Evolutionary conservation across 2,329 filamentous ascomycete genomes (phyloP), one percentile per base, ranked within the genome.

Genomic region (Neophaeococcomyces aloes): DNA sequence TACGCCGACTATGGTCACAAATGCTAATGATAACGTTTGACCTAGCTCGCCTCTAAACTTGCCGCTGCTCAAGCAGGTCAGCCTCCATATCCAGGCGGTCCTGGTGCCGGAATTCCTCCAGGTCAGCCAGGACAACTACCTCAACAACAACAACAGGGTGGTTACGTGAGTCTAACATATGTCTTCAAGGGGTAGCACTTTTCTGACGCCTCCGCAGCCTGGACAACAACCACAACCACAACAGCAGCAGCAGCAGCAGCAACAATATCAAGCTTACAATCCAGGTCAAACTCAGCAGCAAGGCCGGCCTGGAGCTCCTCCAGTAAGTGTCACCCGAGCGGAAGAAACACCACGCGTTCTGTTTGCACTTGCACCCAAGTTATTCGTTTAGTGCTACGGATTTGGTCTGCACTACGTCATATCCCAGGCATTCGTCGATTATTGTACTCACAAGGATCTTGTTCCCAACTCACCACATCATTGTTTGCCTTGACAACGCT

Each of bases 91-190:
- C 54, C 53, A 38, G 54, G 54, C 29, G 48, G 48, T 15, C 48
- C 48, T 21, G 42, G 58, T 45, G 52, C 51, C 3, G 51, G 51
- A 23, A 55, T 51, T 31, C 57, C 55, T 47, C 56, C 59, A 23
- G 50, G 56, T 33, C 61, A 59, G 48, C 47, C 58, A 53, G 61
- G 58, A 29, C 8, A 21, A 23, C 42, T 21, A 29, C 42, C 29
- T 38, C 47, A 50, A 29, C 8, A 21, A 23, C 42, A 29, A 29
- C 42, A 29, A 41, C 47, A 50, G 38, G 59, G 58, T 50, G 64
- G 65, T 53, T 75, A 76, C 60, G 74, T 77, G 64, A 71, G 74
- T 74, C 44, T 14, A 30, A 23, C 31, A 29, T 33, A 41, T 45
- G 43, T 45, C 43, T 49, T 45, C 37, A 14, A 27, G 11, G 45